A percentile compares a stretch with the other conserved stretches of the same genome.
These are phyloP conservation scores for Brassica balearica DNA, from an alignment of 441 rosid species.

Conservation along the genomic window DNA sequence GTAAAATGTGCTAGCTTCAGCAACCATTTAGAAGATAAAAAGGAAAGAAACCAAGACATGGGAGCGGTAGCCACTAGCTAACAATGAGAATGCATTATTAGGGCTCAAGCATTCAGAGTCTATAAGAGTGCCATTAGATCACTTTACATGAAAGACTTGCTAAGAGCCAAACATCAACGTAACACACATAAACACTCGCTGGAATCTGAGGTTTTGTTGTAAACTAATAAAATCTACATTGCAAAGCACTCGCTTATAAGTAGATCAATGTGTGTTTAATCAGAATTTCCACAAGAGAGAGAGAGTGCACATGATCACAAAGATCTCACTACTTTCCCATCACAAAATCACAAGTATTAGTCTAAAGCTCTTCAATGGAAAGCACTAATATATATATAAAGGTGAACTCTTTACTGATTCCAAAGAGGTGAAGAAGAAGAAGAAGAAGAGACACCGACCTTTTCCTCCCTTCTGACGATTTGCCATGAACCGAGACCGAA, in stretches of 20 bases:
- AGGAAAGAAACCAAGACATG: background rate
- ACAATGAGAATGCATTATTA: background rate
- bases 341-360: background rate
- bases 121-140: background rate
- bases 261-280: background rate
- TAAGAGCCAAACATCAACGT: background rate
- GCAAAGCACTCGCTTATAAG: background rate
- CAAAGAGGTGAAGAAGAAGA: constrained; percentile 7
- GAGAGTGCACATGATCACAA: background rate
- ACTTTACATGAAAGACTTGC: background rate
- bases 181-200: background rate
- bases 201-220: background rate
- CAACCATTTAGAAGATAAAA: background rate
- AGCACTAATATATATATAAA: background rate
- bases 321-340: background rate
- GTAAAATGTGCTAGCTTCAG: constrained; percentile 8
- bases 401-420: background rate
- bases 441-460: constrained; percentile 52
- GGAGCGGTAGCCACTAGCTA: background rate
- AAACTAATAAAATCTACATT: background rate
- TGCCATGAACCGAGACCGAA: constrained; percentile 99
- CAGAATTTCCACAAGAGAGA: background rate
- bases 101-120: constrained; percentile 4
- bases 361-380: background rate
- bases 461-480: constrained; percentile 86